Base-by-base conservation (phyloP, 2,329 filamentous ascomycete genomes). In the Didymella keratinophila region DNA sequence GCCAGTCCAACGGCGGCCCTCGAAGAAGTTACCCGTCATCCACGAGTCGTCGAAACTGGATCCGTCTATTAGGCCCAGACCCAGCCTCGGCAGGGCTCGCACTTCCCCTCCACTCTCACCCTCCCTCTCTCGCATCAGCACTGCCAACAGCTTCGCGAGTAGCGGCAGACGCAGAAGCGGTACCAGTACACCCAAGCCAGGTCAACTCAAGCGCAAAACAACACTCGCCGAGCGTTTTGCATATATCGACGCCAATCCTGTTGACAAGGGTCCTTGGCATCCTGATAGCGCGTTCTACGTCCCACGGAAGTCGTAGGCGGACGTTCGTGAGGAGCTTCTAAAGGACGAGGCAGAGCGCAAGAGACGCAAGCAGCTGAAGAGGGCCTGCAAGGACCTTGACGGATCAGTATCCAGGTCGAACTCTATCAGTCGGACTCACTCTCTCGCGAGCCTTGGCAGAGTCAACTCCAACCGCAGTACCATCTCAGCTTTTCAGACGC, bases 341-440 rank as follows among this genome's bases (percentile, higher is more conserved):
- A 44, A 30, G 14, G 46, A 51, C 25, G 55, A 49, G 20, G 56
- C 27, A 47, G 43, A 58, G 39, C 37, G 49, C 52, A 53, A 48
- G 18, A 63, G 53, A 45, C 32, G 49, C 34, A 52, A 51, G 45
- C 52, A 63, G 14, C n/a, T 44, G 25, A 51, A 45, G 44, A 47
- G 34, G 32, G 45, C 52, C 51, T 23, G 58, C 56, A 64, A 64
- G 14, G 63, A 70, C 28, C 43, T 71, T 3, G 67, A 71, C 67
- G 67, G 67, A n/a, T 65, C 67, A 12, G 62, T 55, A 16, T 64
- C 67, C 10, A 62, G 62, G 44, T 65, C 67, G 16, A 56, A 32
- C 30, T 61, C 61, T 39, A 18, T 62, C 14, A 62, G 63, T 11
- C 60, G 62, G 20, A 48, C 56, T 37, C 36, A 60, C 1, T 56